Evolutionary conservation across 2,329 filamentous ascomycete genomes (phyloP).

Genomic region (Knoxdaviesia capensis): DNA sequence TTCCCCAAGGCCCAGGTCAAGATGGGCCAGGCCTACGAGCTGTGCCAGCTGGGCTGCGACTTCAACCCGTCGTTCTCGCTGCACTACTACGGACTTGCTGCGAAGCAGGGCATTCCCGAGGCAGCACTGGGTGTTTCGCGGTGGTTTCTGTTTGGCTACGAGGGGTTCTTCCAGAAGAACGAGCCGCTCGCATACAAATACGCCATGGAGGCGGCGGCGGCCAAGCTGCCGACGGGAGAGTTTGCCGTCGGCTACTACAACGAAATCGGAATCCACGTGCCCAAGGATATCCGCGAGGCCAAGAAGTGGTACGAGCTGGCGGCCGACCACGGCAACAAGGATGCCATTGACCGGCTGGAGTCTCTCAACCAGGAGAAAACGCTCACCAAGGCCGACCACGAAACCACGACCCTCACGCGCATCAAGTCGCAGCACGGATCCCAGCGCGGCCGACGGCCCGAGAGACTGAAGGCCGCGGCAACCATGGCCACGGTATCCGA

Average conservation of each 20-base stretch:
- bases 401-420: constrained; percentile 69
- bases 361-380: constrained; percentile 67
- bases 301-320: constrained; percentile 80
- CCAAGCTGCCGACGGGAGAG: constrained; percentile 72
- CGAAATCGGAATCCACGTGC: constrained; percentile 84
- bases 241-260: constrained; percentile 96
- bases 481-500: constrained; percentile 30
- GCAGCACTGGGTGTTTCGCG: constrained; percentile 93
- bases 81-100: constrained; percentile 88
- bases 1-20: constrained; percentile 94
- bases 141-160: constrained; percentile 94
- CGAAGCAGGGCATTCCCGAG: constrained; percentile 79
- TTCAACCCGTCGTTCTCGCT: constrained; percentile 85
- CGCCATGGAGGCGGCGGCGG: constrained; percentile 65
- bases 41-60: constrained; percentile 82
- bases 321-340: constrained; percentile 76
- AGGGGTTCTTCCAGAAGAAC: constrained; percentile 84
- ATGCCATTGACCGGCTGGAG: constrained; percentile 65
- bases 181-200: constrained; percentile 86
- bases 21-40: constrained; percentile 89
- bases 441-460: constrained; percentile 38
- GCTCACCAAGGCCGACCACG: constrained; percentile 78
- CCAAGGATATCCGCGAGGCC: constrained; percentile 66
- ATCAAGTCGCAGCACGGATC: constrained; percentile 71
- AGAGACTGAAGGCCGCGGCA: constrained; percentile 18